Base-by-base conservation (phyloP, 2,329 filamentous ascomycete genomes). In the Coniochaeta ligniaria region DNA sequence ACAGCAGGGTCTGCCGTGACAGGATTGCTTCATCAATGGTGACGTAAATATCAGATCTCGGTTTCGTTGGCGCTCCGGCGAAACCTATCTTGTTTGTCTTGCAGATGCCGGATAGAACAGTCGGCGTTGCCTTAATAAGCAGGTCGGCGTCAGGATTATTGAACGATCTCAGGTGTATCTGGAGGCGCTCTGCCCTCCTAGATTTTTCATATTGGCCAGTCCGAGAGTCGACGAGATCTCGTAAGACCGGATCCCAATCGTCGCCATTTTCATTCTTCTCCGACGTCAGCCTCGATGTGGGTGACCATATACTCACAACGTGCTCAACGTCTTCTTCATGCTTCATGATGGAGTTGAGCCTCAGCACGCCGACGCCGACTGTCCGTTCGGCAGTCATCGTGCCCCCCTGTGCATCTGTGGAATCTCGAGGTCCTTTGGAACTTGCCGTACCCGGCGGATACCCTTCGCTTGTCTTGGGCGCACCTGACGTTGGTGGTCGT, bases 31-130 rank as follows among this genome's bases (percentile, higher is more conserved):
- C 87, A 61, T 87, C 86, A 56, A 99, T 75, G 0, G 92, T 97
- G 52, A 99, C 75, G 71, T 99, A 99, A 58, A 99, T 98, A 72
- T 99, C 96, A 12, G 92, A 97, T 67, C 96, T 83, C 17, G 90
- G 82, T 71, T 92, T 93, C 0, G 89, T 92, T 0, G 95, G 94
- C 1, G 93, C 93, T 14, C 93, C 93, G 3, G 94, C 91, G 72
- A 99, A 98, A 1, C 93, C 95, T 73, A 98, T 93, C 72, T 95
- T 95, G 68, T 82, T 89, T 0, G 93, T 96, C 72, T 89, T 89
- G 61, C 82, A 82, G 62, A 98, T 84, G 58, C 89, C 88, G 58
- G 96, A 89, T 16, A 99, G 84, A 16, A 96, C 77, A 0, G 94
- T 98, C 0, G 95, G 95, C 3, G 92, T 96, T 56, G 89, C 86